These are phyloP conservation scores for Fusarium sp. DNA, from an alignment of 2,329 filamentous ascomycete genomes.

Conservation along the genomic window DNA sequence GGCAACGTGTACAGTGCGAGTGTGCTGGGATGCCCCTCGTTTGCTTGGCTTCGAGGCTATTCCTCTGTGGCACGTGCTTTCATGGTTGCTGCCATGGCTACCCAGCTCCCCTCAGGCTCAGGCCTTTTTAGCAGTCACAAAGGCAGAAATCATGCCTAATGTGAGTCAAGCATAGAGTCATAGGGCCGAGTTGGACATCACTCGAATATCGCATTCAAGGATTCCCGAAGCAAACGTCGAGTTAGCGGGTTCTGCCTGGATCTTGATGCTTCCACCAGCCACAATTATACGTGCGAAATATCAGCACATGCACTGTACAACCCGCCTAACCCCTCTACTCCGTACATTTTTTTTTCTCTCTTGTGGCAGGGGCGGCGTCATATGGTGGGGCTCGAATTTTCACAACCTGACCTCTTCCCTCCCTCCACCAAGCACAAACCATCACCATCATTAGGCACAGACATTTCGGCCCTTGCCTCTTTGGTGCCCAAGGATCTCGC, in stretches of 20 bases:
- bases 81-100: conserved; percentile 3
- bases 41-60: not conserved
- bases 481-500: conserved; percentile 41
- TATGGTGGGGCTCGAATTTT: conserved; percentile 57
- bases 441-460: conserved; percentile 40
- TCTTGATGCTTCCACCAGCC: not conserved
- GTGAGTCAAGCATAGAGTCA: conserved; percentile 2
- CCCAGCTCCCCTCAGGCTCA: conserved; percentile 20
- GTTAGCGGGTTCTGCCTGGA: conserved; percentile 18
- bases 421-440: conserved; percentile 45
- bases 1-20: conserved; percentile 40
- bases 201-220: not conserved
- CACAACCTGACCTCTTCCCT: conserved; percentile 45
- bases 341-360: conserved; percentile 14
- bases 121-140: not conserved
- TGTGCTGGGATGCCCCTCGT: conserved; percentile 15
- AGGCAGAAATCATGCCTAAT: not conserved
- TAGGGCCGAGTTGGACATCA: not conserved
- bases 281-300: conserved; percentile 3
- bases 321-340: conserved; percentile 41
- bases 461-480: conserved; percentile 29
- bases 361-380: conserved; percentile 44
- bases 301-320: conserved; percentile 20
- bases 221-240: not conserved
- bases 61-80: conserved; percentile 26